Conservation (phyloP, 306 rosid genomes). For the Vigna hirtella region DNA sequence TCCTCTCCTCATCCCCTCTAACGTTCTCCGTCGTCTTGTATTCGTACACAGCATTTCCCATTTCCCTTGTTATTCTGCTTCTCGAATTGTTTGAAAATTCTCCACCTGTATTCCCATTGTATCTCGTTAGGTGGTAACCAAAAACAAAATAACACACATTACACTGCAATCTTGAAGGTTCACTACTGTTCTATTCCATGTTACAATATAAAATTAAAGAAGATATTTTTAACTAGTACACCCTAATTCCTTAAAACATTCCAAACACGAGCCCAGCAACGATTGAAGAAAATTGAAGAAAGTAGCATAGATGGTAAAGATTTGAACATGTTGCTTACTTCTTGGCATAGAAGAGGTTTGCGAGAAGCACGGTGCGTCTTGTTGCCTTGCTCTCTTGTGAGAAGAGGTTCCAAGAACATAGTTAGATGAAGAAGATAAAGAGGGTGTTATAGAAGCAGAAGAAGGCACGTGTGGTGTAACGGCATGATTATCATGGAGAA, state of each 20-base stretch:
- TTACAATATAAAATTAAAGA: background rate
- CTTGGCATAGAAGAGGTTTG: conserved; percentile 24
- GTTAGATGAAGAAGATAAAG: conserved; percentile 43
- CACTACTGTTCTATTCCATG: background rate
- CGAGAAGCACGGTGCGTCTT: conserved; percentile 21
- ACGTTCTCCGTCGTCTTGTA: conserved; percentile 43
- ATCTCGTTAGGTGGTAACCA: no score
- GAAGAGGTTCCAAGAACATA: conserved; percentile 23
- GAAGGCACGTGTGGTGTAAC: conserved; percentile 9
- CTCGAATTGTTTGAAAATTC: conserved; percentile 38
- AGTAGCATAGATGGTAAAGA: background rate
- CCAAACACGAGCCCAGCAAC: no score
- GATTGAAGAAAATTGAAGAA: no score
- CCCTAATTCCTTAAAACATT: no score
- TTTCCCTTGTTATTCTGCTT: conserved; percentile 10
- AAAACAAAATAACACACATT: no score
- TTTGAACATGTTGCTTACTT: conserved; percentile 42
- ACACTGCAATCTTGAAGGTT: no score
- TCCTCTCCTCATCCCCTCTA: conserved; percentile 42
- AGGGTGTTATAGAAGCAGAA: background rate
- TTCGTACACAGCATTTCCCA: conserved; percentile 52
- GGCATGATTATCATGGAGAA: background rate
- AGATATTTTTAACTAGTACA: background rate
- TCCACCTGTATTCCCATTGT: conserved; percentile 6
- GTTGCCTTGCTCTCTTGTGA: conserved; percentile 57